Base-by-base conservation (phyloP, 129 eudicot species). In the Deinandra increscens region DNA sequence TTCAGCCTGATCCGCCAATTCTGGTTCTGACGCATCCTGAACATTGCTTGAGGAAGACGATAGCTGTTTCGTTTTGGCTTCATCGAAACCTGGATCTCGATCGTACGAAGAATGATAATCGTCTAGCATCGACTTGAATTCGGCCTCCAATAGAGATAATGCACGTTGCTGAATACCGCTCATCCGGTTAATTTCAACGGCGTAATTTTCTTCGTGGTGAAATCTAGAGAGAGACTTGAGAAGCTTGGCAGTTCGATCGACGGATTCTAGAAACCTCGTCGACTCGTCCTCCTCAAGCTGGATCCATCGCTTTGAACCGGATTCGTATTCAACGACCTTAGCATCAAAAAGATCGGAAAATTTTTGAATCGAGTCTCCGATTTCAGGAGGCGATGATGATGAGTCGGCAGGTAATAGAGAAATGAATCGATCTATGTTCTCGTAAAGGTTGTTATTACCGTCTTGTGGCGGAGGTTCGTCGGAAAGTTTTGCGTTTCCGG, bases 111-210 rank as follows among this genome's bases (percentile, higher is more conserved):
- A 63, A 22, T 66, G 69, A 60, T 67, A 64, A 59, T 82, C 91
- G 23, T 88, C 95, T 2, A 88, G 77, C 22, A 92, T 66, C 10
- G 74, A 58, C 31, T 79, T 85, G 67, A 84, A 84, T 70, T 84
- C 95, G 2, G 78, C 98, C 80, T 92, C 98, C 50, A 88, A 9
- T 10, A 84, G 69, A 11, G 85, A 73, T 82, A 92, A 75, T 8
- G 82, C 91, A 8, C 95, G 95, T 31, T 86, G 95, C 48, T 84
- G 86, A 41, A 86, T 76, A 1, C 82, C 83, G 5, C 89, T 95
- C 42, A 81, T 26, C 69, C 78, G 77, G 66, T 84, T 86, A 64
- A 82, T 69, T 0, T 80, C 23, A 4, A 12, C 42, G 4, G 76
- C 79, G 46, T 80, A 82, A n/a, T 68, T 64, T 5, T 71, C 38